Evolutionary conservation across 345 rosid species (phyloP).

Genomic region (Citrus maxima): DNA sequence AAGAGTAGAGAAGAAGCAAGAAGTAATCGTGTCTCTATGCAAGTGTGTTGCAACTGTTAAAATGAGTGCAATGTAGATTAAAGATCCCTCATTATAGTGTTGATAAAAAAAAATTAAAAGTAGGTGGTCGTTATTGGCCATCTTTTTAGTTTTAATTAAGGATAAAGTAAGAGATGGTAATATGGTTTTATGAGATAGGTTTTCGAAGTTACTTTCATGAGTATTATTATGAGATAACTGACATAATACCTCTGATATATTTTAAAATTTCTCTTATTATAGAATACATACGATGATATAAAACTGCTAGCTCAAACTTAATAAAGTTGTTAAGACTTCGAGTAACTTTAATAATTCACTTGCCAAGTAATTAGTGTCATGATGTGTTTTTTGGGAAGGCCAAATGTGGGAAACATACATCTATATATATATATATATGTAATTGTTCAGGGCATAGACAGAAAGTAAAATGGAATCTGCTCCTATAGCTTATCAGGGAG

Average conservation of each 20-base stretch:
- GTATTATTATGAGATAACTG: not conserved
- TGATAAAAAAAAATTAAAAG: not conserved
- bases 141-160: no score
- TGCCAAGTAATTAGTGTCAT: not conserved
- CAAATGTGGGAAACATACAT: not conserved
- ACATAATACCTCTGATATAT: fast-evolving
- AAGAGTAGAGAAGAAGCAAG: not conserved
- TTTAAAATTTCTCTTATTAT: no score
- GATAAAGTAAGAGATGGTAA: no score
- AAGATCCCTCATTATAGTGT: not conserved
- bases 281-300: not conserved
- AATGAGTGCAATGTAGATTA: not conserved
- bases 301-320: not conserved
- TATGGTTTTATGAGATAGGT: no score
- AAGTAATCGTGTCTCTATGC: no score
- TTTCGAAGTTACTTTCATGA: not conserved
- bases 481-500: not conserved
- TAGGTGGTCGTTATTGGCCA: not conserved
- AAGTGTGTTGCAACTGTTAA: not conserved
- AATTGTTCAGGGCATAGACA: not conserved
- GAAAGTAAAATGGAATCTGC: not conserved
- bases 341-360: not conserved
- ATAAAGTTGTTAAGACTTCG: not conserved
- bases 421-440: no score
- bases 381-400: not conserved